Evolutionary conservation across 2,329 filamentous ascomycete genomes (phyloP).

Genomic region (Bipolaris victoriae): DNA sequence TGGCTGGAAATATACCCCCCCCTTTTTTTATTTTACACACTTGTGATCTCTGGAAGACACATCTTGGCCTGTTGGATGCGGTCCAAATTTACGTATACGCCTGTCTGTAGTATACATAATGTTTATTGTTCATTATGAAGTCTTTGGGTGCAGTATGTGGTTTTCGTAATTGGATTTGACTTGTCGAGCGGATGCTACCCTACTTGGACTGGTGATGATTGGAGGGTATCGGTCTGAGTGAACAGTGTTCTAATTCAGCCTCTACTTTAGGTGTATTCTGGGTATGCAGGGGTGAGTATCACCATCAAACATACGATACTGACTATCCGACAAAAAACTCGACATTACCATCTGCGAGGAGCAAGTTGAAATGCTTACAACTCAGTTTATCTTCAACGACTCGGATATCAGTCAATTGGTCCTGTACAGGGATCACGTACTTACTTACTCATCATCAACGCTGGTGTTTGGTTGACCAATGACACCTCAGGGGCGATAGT

Average conservation of each 20-base stretch:
- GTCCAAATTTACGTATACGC: slow-evolving; percentile 28
- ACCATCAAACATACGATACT: neutral
- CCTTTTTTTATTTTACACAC: slow-evolving; percentile 13
- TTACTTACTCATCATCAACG: neutral
- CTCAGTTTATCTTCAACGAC: neutral
- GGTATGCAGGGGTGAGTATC: neutral
- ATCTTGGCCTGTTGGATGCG: slow-evolving; percentile 18
- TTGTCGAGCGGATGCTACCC: neutral
- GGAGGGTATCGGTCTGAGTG: neutral
- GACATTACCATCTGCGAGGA: neutral
- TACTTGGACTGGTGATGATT: neutral
- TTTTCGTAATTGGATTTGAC: neutral
- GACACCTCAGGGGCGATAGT: neutral
- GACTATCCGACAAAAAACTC: neutral
- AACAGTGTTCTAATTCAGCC: neutral
- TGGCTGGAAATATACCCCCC: slow-evolving; percentile 20
- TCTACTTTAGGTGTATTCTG: neutral
- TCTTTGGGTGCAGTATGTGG: neutral
- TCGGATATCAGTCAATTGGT: neutral
- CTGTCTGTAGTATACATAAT: slow-evolving; percentile 24
- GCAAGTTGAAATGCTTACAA: neutral
- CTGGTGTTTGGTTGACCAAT: neutral
- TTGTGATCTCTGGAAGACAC: slow-evolving; percentile 18
- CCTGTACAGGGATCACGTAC: neutral
- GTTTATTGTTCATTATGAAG: slow-evolving; percentile 18